phyloP scores from a whole-genome alignment of 2,329 filamentous ascomycete genomes.

The Calonectria honghensis region DNA sequence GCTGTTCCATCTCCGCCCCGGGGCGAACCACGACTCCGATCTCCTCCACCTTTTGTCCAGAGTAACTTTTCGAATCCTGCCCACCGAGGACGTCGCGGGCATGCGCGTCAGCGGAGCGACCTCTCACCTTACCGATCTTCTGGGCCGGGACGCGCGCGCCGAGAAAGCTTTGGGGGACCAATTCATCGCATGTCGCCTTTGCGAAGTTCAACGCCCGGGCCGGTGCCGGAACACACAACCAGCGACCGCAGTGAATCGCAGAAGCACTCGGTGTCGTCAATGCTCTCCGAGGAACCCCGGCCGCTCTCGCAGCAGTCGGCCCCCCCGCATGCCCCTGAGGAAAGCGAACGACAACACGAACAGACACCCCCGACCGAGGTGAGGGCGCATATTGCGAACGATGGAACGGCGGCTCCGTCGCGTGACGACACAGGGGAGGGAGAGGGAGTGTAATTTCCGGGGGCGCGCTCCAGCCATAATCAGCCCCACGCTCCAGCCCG shows the following conservation, averaged over 20 bases:
- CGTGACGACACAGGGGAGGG: conserved; percentile 47
- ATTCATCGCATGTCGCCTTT: conserved; percentile 53
- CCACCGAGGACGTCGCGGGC: conserved; percentile 54
- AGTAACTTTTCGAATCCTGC: conserved; percentile 54
- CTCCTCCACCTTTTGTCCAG: conserved; percentile 58
- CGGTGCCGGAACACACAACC: conserved; percentile 49
- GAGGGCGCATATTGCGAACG: conserved; percentile 37
- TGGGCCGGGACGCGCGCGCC: conserved; percentile 50
- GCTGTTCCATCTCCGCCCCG: conserved; percentile 53
- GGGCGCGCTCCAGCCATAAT: conserved; percentile 45
- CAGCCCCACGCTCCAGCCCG: conserved; percentile 45
- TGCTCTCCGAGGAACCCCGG: conserved; percentile 55
- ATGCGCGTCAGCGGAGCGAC: conserved; percentile 62
- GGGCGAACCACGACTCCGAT: conserved; percentile 58
- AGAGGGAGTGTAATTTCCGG: conserved; percentile 42
- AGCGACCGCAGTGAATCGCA: conserved; percentile 56
- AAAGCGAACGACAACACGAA: conserved; percentile 43
- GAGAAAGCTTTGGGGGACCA: conserved; percentile 54
- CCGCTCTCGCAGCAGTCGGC: conserved; percentile 41
- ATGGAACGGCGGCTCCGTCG: conserved; percentile 40
- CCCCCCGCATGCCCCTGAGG: conserved; percentile 38
- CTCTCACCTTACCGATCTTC: conserved; percentile 59
- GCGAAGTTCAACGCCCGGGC: conserved; percentile 49
- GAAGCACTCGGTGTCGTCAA: conserved; percentile 60
- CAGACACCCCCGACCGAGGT: conserved; percentile 45